Conservation (phyloP, 176 grass and related monocot genomes). For the Bolboschoenus planiculmis region DNA sequence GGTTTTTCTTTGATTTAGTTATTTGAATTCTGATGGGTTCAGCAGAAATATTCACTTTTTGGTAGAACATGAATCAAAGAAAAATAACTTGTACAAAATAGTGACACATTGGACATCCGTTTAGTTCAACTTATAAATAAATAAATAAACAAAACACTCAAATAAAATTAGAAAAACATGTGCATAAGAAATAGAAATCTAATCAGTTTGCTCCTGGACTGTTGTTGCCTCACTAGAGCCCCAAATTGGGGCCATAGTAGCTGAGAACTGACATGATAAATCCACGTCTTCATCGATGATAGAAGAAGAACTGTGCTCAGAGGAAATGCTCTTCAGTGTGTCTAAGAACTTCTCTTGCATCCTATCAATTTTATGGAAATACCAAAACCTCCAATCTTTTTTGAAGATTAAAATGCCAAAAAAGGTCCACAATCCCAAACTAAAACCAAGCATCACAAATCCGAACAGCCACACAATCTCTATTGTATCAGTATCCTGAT, state of each 20-base stretch:
- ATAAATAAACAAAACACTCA: neutral
- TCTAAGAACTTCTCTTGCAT: constrained; percentile 33
- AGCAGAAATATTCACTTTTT: neutral
- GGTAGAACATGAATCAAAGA: neutral
- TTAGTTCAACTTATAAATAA: neutral
- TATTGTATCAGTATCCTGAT: neutral
- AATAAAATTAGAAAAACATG: neutral
- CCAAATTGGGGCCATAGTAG: neutral
- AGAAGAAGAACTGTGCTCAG: neutral
- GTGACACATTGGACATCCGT: neutral
- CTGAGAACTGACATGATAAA: neutral
- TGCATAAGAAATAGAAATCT: neutral
- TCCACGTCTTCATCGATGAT: neutral
- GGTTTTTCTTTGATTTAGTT: neutral
- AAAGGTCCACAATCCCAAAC: constrained; percentile 53
- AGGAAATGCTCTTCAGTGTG: constrained; percentile 8
- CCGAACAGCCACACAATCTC: constrained; percentile 31
- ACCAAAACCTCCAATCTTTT: constrained; percentile 7
- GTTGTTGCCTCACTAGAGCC: neutral
- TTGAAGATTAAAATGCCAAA: constrained; percentile 38
- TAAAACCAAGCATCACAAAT: constrained; percentile 33
- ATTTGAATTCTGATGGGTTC: neutral
- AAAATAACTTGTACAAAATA: neutral
- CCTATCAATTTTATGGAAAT: constrained; percentile 37
- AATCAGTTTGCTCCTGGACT: neutral